These are phyloP conservation scores for Scleromitrula shiraiana DNA, from an alignment of 2,329 filamentous ascomycete species.

Conservation along the genomic window DNA sequence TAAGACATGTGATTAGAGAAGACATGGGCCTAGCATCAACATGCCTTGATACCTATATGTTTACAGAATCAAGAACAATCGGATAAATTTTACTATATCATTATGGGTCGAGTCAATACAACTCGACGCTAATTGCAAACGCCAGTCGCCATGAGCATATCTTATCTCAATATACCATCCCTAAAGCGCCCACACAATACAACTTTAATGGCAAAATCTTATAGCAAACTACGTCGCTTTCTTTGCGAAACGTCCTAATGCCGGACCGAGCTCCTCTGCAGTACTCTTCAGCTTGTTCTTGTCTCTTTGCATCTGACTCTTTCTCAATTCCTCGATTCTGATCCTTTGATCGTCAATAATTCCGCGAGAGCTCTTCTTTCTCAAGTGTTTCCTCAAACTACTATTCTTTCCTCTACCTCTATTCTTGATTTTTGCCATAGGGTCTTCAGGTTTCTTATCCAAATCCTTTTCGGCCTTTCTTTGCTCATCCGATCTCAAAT, in stretches of 20 bases:
- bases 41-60: neutral
- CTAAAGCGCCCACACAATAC: neutral
- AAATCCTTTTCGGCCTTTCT: slow-evolving; percentile 69
- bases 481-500: slow-evolving; percentile 72
- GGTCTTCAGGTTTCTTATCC: slow-evolving; percentile 55
- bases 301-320: slow-evolving; percentile 58
- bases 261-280: slow-evolving; percentile 72
- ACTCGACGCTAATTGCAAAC: slow-evolving; percentile 1
- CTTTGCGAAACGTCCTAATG: slow-evolving; percentile 74
- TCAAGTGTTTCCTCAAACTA: slow-evolving; percentile 75
- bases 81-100: neutral
- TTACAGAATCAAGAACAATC: neutral
- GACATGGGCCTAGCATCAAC: too few relatives aligned
- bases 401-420: slow-evolving; percentile 83
- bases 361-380: slow-evolving; percentile 89
- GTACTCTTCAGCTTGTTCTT: slow-evolving; percentile 59
- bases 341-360: slow-evolving; percentile 93
- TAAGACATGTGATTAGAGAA: too few relatives aligned
- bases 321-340: slow-evolving; percentile 74
- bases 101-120: neutral
- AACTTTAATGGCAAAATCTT: neutral
- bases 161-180: neutral
- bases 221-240: slow-evolving; percentile 38
- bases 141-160: slow-evolving; percentile 1
- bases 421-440: slow-evolving; percentile 61